These are phyloP conservation scores for Antitrichia curtipendula DNA, from an alignment of 225 moss, liverwort and hornwort species.

Conservation along the genomic window DNA sequence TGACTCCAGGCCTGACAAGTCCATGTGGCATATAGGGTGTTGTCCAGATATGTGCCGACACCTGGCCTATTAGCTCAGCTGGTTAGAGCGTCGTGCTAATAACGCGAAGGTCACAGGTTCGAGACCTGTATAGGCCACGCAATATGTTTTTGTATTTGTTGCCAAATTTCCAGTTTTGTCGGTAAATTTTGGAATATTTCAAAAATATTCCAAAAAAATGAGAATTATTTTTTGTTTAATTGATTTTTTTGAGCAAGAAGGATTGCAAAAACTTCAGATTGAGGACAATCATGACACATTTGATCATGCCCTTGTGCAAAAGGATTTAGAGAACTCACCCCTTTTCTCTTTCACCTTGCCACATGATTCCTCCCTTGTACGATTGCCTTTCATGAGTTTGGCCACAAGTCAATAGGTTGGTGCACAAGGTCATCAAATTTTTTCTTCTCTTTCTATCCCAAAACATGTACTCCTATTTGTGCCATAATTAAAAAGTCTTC, in stretches of 20 bases:
- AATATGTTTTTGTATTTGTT: too few species aligned
- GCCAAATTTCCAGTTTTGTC: neutral
- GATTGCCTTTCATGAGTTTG: neutral
- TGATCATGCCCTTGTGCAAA: neutral
- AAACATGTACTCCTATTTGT: neutral
- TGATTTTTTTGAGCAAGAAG: neutral
- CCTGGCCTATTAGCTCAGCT: conserved; percentile 1
- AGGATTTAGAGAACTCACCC: too few species aligned
- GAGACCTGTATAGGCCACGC: neutral
- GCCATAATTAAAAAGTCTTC: neutral
- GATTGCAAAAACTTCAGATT: neutral
- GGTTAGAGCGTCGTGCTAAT: conserved; percentile 24
- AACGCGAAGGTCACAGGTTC: conserved; percentile 24
- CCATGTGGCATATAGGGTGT: fast-evolving
- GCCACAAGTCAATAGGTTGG: neutral
- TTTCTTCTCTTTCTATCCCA: neutral
- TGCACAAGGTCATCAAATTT: neutral
- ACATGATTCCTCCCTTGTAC: neutral
- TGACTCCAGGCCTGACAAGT: fast-evolving
- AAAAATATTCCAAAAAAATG: too few species aligned
- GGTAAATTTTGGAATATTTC: neutral
- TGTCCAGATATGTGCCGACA: fast-evolving
- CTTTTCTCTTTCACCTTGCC: neutral
- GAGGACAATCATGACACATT: neutral
- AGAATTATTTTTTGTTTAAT: neutral